These are phyloP conservation scores for Ogataea hybrid DNA, from an alignment of 1,139 yeast genomes.

Conservation along the genomic window DNA sequence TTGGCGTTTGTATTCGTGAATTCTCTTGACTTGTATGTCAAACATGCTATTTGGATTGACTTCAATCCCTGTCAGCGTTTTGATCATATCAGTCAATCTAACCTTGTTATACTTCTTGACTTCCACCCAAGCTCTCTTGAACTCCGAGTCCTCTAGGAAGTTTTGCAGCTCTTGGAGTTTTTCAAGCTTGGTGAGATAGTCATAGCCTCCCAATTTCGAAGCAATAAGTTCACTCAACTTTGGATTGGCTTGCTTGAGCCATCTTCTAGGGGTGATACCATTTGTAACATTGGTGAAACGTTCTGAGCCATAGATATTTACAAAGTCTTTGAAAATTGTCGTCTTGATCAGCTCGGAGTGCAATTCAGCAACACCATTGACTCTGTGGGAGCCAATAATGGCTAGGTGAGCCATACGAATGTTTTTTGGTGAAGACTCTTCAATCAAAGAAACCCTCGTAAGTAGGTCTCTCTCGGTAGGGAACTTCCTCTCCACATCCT, in stretches of 20 bases:
- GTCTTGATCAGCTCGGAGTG: constrained; percentile 90
- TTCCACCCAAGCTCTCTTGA: constrained; percentile 68
- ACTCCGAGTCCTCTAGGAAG: constrained; percentile 64
- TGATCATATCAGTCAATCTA: constrained; percentile 67
- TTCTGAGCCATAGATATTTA: constrained; percentile 72
- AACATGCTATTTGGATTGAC: constrained; percentile 75
- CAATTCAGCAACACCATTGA: constrained; percentile 93
- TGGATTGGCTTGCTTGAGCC: constrained; percentile 95
- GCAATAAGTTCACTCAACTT: constrained; percentile 69
- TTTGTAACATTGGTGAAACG: constrained; percentile 91
- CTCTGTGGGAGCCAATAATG: constrained; percentile 88
- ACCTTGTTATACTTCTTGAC: constrained; percentile 72
- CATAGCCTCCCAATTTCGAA: constrained; percentile 66
- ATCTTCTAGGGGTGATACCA: constrained; percentile 95
- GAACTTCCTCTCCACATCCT: constrained; percentile 69
- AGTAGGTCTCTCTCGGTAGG: constrained; percentile 70
- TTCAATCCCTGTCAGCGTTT: constrained; percentile 63
- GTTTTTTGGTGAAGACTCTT: constrained; percentile 75
- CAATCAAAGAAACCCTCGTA: constrained; percentile 75
- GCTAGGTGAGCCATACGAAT: constrained; percentile 94
- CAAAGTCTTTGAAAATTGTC: constrained; percentile 89
- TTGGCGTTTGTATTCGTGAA: constrained; percentile 95
- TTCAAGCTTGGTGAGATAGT: constrained; percentile 67
- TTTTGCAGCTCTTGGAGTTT: constrained; percentile 65
- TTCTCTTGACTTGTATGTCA: constrained; percentile 92